phyloP scores from a whole-genome alignment of 2,329 filamentous ascomycete species.

The Claviceps monticola region DNA sequence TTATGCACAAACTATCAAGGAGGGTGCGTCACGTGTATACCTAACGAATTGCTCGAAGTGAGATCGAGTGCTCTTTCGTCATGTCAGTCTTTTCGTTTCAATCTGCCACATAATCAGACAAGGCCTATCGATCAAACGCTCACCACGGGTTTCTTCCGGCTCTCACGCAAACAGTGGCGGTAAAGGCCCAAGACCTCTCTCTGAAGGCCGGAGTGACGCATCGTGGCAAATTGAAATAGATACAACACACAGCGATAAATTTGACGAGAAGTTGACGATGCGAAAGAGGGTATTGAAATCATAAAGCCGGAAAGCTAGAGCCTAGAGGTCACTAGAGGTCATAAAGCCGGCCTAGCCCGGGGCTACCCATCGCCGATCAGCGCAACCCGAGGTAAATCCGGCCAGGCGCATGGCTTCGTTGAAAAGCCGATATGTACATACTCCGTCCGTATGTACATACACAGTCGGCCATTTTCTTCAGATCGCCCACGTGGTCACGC shows the following conservation, averaged over 20 bases:
- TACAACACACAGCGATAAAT: background rate
- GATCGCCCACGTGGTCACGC: no score
- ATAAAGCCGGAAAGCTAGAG: background rate
- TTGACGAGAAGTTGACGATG: background rate
- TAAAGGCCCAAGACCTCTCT: constrained; percentile 39
- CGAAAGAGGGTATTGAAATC: background rate
- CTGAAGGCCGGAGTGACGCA: constrained; percentile 10
- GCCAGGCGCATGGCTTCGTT: no score
- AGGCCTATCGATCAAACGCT: constrained; percentile 4
- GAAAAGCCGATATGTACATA: no score
- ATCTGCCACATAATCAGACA: background rate
- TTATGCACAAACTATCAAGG: background rate
- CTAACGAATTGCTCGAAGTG: constrained; percentile 53
- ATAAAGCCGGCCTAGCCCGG: no score
- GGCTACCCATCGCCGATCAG: no score
- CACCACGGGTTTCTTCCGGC: constrained; percentile 66
- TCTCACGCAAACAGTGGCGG: constrained; percentile 69
- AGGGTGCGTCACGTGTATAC: constrained; percentile 23
- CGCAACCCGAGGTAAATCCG: no score
- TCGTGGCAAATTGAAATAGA: constrained; percentile 5
- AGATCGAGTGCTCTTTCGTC: constrained; percentile 11
- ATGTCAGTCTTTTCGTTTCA: background rate
- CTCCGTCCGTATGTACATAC: no score
- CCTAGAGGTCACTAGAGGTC: no score
- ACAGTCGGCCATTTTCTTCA: no score